These are phyloP conservation scores for Onygenales sp. DNA, from an alignment of 2,329 filamentous ascomycete species.

Conservation along the genomic window DNA sequence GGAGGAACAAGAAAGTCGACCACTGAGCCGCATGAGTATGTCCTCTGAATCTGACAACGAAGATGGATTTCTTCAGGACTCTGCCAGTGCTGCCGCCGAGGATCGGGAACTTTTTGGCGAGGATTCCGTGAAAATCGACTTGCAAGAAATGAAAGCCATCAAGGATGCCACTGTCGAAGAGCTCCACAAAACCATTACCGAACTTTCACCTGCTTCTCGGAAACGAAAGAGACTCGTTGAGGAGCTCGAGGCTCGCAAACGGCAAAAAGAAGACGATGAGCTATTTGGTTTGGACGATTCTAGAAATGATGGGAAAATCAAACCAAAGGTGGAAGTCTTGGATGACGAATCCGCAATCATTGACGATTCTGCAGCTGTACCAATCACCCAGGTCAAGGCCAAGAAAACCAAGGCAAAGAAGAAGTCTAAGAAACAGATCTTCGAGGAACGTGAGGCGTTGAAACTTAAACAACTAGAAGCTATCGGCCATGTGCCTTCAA, in stretches of 20 bases:
- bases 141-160: slow-evolving; percentile 10
- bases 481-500: background rate
- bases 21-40: slow-evolving; percentile 59
- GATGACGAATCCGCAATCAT: slow-evolving; percentile 31
- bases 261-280: slow-evolving; percentile 76
- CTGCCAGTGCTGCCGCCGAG: slow-evolving; percentile 5
- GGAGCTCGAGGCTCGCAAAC: slow-evolving; percentile 52
- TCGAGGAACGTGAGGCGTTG: slow-evolving; percentile 56
- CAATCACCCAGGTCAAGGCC: slow-evolving; percentile 14
- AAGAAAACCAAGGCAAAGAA: slow-evolving; percentile 57
- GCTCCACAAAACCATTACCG: slow-evolving; percentile 16
- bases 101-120: slow-evolving; percentile 18
- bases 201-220: slow-evolving; percentile 8
- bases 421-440: slow-evolving; percentile 68
- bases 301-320: slow-evolving; percentile 37
- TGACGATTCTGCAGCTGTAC: slow-evolving; percentile 24
- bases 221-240: slow-evolving; percentile 23
- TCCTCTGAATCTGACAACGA: slow-evolving; percentile 43
- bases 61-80: slow-evolving; percentile 32
- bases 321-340: slow-evolving; percentile 42
- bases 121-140: slow-evolving; percentile 9
- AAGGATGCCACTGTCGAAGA: slow-evolving; percentile 18
- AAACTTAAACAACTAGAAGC: slow-evolving; percentile 20
- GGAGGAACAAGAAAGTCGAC: slow-evolving; percentile 75
- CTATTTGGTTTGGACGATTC: slow-evolving; percentile 54